Percentiles rank a stretch among this genome's conserved stretches.
Evolutionary conservation across 2,329 filamentous ascomycete genomes (phyloP).

Genomic region (Colletotrichum destructivum): DNA sequence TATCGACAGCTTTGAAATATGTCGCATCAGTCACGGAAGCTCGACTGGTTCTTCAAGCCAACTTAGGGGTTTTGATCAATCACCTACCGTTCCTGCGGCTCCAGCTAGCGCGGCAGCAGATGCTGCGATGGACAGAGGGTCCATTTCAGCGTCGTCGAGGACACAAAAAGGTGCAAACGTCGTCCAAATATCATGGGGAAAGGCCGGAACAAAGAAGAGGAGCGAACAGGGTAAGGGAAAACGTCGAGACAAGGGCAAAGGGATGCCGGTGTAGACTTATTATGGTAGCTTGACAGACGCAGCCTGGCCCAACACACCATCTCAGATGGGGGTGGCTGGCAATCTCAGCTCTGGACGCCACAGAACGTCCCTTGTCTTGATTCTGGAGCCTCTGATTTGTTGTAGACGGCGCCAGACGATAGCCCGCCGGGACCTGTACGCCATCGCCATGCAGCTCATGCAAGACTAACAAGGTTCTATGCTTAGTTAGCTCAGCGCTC

Average conservation of each 20-base stretch:
- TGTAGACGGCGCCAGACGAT: neutral
- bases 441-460: constrained; percentile 1
- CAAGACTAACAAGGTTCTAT: neutral
- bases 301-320: neutral
- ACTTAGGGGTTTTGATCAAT: neutral
- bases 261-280: neutral
- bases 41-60: neutral
- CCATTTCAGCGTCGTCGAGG: constrained; percentile 1
- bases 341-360: neutral
- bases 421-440: neutral
- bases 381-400: neutral
- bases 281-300: neutral
- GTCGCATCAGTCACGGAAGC: neutral
- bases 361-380: neutral
- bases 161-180: neutral
- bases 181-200: neutral
- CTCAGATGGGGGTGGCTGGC: neutral
- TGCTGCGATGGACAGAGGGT: constrained; percentile 19
- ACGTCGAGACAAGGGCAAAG: neutral
- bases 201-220: neutral
- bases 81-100: constrained; percentile 1
- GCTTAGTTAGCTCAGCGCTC: neutral
- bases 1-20: constrained; percentile 4
- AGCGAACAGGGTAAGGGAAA: neutral
- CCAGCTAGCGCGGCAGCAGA: constrained; percentile 14